Evolutionary conservation across 768 basidiomycete genomes (phyloP).

Genomic region (Steccherinum ochraceum): DNA sequence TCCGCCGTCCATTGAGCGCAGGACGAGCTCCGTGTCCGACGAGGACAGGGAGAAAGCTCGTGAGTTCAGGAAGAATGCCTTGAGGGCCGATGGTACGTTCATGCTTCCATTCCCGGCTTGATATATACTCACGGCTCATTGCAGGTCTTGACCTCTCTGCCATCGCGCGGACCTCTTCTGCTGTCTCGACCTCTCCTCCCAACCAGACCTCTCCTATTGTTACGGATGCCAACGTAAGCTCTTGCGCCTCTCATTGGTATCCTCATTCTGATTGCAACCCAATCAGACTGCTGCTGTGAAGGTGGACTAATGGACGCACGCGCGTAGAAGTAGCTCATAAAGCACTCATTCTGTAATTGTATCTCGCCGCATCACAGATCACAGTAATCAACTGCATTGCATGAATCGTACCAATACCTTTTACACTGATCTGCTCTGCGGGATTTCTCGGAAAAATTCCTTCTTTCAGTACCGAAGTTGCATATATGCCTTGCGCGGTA

Average conservation of each 20-base stretch:
- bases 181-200: constrained; percentile 48
- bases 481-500: no score
- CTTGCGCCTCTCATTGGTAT: constrained; percentile 6
- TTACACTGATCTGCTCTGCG: no score
- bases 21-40: constrained; percentile 39
- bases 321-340: no score
- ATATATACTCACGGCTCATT: background rate
- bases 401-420: no score
- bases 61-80: constrained; percentile 65
- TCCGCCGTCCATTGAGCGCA: constrained; percentile 7
- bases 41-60: constrained; percentile 62
- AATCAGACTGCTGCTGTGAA: no score
- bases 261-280: no score
- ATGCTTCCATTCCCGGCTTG: background rate
- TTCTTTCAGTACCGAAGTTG: no score
- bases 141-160: constrained; percentile 54
- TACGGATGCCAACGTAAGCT: constrained; percentile 21
- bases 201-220: constrained; percentile 17
- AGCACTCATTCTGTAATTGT: no score
- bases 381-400: no score
- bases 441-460: no score
- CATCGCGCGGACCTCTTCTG: constrained; percentile 53
- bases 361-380: no score
- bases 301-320: no score
- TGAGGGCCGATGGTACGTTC: constrained; percentile 35